Evolutionary conservation across 2,329 filamentous ascomycete genomes (phyloP), one percentile per base, ranked within the genome.

Genomic region (Ophiostoma quercus): DNA sequence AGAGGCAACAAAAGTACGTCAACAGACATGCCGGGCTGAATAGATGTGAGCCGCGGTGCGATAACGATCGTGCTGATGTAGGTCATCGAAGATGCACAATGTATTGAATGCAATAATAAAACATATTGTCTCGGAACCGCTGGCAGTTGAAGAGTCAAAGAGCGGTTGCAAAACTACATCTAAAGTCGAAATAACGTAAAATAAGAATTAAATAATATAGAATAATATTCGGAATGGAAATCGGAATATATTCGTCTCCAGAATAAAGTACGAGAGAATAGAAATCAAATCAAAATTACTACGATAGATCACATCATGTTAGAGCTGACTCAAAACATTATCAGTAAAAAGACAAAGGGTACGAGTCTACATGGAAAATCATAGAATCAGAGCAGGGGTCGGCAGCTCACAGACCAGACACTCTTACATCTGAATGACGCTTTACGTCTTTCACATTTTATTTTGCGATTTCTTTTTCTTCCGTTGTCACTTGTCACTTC

Each of bases 401-500:
- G n/a, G 2, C n/a, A 25, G n/a, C 51, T 47, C 16, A 47, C 41
- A 43, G 25, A 29, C 25, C 25, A 43, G 41, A 43, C 41, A 43
- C 43, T 51, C 51, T 57, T 29, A 57, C 51, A 16, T n/a, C 22
- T 12, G 51, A 57, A 57, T 57, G 22, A 25, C 22, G 51, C 51
- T 25, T 9, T 25, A 29, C 25, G 25, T 29, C 25, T 12, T 57
- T 16, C 25, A 19, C 2, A 16, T 47, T 47, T n/a, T 47, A 16
- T 16, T 47, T 47, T 47, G 43, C 43, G 7, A 47, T 41, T 3
- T 41, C 39, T 41, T 41, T 2, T 41, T 47, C 43, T 47, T 8
- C 43, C 43, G 43, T 47, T 16, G 51, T 57, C 51, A 57, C 51
- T 57, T 57, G 51, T 57, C n/a, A 25, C 51, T 57, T 57, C 51